Evolutionary conservation across 768 basidiomycete species (phyloP).

Genomic region (Coprinellus aureogranulatus): DNA sequence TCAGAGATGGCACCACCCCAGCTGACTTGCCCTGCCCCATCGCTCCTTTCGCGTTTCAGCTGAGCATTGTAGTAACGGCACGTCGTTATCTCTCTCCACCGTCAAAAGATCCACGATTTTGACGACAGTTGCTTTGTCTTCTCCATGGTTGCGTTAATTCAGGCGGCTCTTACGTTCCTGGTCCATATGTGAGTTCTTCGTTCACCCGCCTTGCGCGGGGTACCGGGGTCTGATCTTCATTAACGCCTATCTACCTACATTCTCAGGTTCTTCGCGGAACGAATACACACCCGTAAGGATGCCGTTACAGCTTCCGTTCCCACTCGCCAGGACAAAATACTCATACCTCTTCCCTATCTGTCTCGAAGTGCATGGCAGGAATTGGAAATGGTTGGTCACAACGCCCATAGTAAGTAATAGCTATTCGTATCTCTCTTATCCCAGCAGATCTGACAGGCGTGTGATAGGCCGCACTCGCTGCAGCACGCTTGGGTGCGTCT

Average conservation of each 20-base stretch:
- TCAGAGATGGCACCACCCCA: background rate
- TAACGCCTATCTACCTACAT: background rate
- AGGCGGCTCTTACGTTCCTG: constrained; percentile 10
- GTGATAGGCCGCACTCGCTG: constrained; percentile 3
- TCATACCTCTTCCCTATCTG: too few relatives aligned
- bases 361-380: constrained; percentile 3
- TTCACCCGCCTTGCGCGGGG: too few relatives aligned
- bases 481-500: constrained; percentile 7
- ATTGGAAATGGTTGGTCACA: constrained; percentile 5
- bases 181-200: constrained; percentile 10
- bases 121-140: background rate
- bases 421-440: background rate
- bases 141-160: background rate
- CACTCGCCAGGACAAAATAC: background rate
- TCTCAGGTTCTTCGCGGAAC: constrained; percentile 9
- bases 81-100: background rate
- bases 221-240: background rate
- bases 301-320: background rate
- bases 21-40: background rate
- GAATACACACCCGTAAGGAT: constrained; percentile 7
- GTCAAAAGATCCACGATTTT: background rate
- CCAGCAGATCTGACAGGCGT: background rate
- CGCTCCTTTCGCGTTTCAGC: background rate
- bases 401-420: constrained; percentile 1
- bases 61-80: constrained; percentile 10